Percentiles rank a stretch among this genome's conserved stretches.
Conservation (phyloP, 306 rosid species). For the Cicer arietinum region DNA sequence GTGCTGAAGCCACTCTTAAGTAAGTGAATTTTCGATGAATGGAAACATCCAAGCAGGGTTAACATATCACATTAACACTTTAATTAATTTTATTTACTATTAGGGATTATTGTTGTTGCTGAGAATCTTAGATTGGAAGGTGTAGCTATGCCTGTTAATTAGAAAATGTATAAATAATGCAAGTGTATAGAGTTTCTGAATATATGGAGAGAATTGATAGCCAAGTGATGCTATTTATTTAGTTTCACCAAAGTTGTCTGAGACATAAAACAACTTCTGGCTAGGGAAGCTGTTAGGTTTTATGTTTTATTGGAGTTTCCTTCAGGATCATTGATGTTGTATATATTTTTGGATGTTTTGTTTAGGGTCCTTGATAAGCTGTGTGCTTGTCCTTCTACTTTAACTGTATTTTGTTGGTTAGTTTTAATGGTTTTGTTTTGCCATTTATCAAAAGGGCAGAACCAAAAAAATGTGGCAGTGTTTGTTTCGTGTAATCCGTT, state of each 20-base stretch:
- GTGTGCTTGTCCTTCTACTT: slow-evolving; percentile 5
- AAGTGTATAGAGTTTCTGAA: slow-evolving; percentile 21
- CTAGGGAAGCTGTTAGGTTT: slow-evolving; percentile 20
- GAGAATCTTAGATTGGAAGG: slow-evolving; percentile 31
- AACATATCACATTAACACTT: neutral
- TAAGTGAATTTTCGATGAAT: slow-evolving; percentile 47
- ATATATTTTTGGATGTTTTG: neutral
- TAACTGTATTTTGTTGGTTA: neutral
- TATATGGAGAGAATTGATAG: slow-evolving; percentile 9
- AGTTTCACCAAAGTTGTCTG: slow-evolving; percentile 26
- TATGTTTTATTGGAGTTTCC: slow-evolving; percentile 14
- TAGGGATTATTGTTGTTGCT: slow-evolving; percentile 23
- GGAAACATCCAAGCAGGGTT: slow-evolving; percentile 18
- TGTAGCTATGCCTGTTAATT: slow-evolving; percentile 1
- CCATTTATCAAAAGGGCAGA: neutral
- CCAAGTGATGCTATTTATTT: slow-evolving; percentile 12
- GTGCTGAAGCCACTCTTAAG: slow-evolving; percentile 93
- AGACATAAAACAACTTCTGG: slow-evolving; percentile 1
- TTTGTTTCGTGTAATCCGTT: slow-evolving; percentile 19
- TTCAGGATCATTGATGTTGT: neutral
- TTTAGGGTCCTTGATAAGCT: slow-evolving; percentile 25
- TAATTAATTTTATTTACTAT: neutral
- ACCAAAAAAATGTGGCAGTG: slow-evolving; percentile 3
- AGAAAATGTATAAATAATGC: neutral
- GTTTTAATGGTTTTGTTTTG: slow-evolving; percentile 6